Base-by-base conservation (phyloP, 495 filamentous ascomycete genomes). In the Xeromyces bisporus region DNA sequence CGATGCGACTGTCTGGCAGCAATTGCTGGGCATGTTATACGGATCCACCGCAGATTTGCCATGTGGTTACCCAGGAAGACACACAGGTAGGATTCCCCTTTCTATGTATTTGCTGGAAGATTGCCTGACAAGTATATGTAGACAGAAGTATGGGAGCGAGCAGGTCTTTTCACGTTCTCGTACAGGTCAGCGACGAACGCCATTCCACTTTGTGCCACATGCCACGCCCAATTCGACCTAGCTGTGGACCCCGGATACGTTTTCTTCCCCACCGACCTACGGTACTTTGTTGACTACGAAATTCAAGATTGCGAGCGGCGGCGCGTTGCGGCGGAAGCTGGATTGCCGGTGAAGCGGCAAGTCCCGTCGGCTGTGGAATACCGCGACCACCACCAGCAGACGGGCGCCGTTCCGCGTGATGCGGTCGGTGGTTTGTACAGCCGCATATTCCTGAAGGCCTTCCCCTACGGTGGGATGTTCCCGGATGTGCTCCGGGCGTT, bases 231-330 rank as follows among this genome's bases (percentile, higher is more conserved):
- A 10, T 39, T 35, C 23, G 37, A 39, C 27, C 7, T 9, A 13
- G 26, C 15, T 21, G 5, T 25, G 0, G 38, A 40, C 24, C 38
- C 38, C 16, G 28, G 38, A 3, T 33, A 30, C 20, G 18, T 31
- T 15, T 36, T 40, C 18, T 10, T 40, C 7, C 38, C 38, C 7
- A 32, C 26, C 2, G 38, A 40, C 23, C 29, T 40, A 2, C 13
- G 35, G 11, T 34, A 20, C 26, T 40, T 36, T 11, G 36, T 27
- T 17, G 16, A 48, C 14, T 39, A 35, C 15, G 44, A 43, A 28
- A n/a, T 28, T 1, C 24, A 35, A 29, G 36, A 43, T 15, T 20
- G 20, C 16, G 17, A 34, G 13, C 17, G 35, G 2, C 36, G 31
- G 28, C 17, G 24, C 7, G 32, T 9, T 1, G n/a, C 29, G 7